phyloP scores from a whole-genome alignment of 1,284 basidiomycete species.

The Melampsora americana region DNA sequence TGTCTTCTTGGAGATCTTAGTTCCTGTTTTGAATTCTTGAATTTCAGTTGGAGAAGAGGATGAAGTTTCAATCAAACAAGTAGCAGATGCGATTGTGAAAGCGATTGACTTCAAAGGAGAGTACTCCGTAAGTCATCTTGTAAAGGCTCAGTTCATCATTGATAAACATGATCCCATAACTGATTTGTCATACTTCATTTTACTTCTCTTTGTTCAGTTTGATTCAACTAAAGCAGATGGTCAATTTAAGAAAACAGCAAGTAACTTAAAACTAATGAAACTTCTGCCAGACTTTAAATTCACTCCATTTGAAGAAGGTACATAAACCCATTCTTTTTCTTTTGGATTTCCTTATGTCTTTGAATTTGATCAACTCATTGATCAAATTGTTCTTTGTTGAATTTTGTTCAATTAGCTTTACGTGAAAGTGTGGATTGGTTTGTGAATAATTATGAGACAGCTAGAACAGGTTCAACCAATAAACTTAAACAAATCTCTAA shows the following conservation, averaged over 20 bases:
- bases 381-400: not conserved
- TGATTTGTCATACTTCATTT: slow-evolving; percentile 60
- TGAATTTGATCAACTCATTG: not conserved
- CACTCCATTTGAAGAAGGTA: slow-evolving; percentile 76
- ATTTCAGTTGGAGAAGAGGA: slow-evolving; percentile 74
- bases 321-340: slow-evolving; percentile 45
- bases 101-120: slow-evolving; percentile 71
- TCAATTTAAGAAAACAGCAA: slow-evolving; percentile 89
- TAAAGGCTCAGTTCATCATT: no score
- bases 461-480: slow-evolving; percentile 59
- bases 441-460: slow-evolving; percentile 67
- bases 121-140: slow-evolving; percentile 61
- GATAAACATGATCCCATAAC: no score
- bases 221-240: slow-evolving; percentile 64
- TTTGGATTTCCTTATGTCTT: not conserved
- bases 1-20: not conserved
- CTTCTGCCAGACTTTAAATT: slow-evolving; percentile 71
- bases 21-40: not conserved
- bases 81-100: slow-evolving; percentile 77
- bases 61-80: slow-evolving; percentile 79
- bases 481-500: not conserved
- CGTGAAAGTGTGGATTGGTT: slow-evolving; percentile 74
- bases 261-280: slow-evolving; percentile 72
- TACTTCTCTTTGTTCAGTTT: slow-evolving; percentile 49
- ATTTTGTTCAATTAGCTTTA: slow-evolving; percentile 60